Conservation (phyloP, 805 yeast species). For the Isabelozyma rhagii region DNA sequence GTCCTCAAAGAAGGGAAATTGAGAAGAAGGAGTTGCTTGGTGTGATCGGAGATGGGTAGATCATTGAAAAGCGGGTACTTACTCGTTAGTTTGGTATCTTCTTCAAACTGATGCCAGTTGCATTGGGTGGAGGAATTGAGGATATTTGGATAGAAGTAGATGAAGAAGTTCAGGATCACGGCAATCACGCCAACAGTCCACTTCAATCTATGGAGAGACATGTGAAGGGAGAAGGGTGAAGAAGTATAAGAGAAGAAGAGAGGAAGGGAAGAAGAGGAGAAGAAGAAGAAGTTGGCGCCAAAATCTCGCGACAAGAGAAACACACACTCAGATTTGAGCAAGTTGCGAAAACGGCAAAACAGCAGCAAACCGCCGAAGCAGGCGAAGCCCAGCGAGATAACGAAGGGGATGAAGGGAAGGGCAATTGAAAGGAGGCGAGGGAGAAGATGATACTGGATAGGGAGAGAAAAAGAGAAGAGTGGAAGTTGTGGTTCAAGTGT, state of each 20-base stretch:
- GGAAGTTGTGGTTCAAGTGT: not conserved
- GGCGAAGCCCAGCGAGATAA: not conserved
- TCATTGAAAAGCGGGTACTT: slow-evolving; percentile 3
- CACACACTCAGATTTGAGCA: not conserved
- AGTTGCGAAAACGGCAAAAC: not conserved
- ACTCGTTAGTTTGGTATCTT: slow-evolving; percentile 3
- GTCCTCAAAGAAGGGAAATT: slow-evolving; percentile 15
- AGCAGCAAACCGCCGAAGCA: not conserved
- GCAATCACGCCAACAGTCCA: slow-evolving; percentile 37
- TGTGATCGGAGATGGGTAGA: slow-evolving; percentile 6
- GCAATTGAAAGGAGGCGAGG: not conserved
- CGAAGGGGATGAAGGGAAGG: not conserved
- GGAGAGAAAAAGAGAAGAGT: not conserved
- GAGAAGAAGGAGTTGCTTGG: slow-evolving; percentile 11
- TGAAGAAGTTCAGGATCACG: slow-evolving; percentile 53
- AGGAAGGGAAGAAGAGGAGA: not conserved
- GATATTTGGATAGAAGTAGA: slow-evolving; percentile 74
- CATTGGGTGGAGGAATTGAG: slow-evolving; percentile 45
- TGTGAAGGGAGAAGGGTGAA: not conserved
- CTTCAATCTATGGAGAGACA: slow-evolving; percentile 6
- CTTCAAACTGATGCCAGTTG: slow-evolving; percentile 49
- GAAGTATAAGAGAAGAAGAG: not conserved
- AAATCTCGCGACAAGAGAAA: not conserved
- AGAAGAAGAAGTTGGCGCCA: not conserved
- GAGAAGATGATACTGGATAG: not conserved